Conservation (phyloP, 2,329 filamentous ascomycete species). For the Emmonsia crescens region DNA sequence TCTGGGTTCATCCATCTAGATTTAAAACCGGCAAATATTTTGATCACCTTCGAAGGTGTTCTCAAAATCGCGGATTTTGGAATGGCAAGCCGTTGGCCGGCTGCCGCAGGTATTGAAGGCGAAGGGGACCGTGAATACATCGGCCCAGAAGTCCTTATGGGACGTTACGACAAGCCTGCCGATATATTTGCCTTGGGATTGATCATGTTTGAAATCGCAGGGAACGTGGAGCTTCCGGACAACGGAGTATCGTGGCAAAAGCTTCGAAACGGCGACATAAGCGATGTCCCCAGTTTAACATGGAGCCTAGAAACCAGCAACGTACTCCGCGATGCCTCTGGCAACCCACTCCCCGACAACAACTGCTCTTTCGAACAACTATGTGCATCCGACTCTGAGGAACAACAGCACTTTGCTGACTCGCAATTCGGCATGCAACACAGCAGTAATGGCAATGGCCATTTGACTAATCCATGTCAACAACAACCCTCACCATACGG, state of each 20-base stretch:
- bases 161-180: constrained; percentile 77
- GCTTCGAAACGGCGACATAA: constrained; percentile 78
- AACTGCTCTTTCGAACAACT: constrained; percentile 35
- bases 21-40: constrained; percentile 54
- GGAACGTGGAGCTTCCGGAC: constrained; percentile 86
- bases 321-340: constrained; percentile 63
- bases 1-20: constrained; percentile 67
- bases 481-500: constrained; percentile 13
- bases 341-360: constrained; percentile 48
- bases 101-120: constrained; percentile 64
- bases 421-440: background rate
- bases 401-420: constrained; percentile 6
- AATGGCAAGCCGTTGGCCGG: constrained; percentile 68
- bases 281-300: constrained; percentile 77
- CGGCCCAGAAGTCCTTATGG: constrained; percentile 80
- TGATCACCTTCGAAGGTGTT: constrained; percentile 55
- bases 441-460: constrained; percentile 4
- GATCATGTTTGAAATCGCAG: constrained; percentile 88
- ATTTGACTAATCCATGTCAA: constrained; percentile 17
- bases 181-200: constrained; percentile 91
- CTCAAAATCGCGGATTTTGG: constrained; percentile 59
- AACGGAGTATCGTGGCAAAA: constrained; percentile 88
- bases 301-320: constrained; percentile 61
- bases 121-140: constrained; percentile 97
- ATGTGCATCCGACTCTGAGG: constrained; percentile 26